A percentile compares a stretch with the other conserved stretches of the same genome.
Evolutionary conservation across 441 rosid genomes (phyloP).

Genomic region (Capsella rubella): DNA sequence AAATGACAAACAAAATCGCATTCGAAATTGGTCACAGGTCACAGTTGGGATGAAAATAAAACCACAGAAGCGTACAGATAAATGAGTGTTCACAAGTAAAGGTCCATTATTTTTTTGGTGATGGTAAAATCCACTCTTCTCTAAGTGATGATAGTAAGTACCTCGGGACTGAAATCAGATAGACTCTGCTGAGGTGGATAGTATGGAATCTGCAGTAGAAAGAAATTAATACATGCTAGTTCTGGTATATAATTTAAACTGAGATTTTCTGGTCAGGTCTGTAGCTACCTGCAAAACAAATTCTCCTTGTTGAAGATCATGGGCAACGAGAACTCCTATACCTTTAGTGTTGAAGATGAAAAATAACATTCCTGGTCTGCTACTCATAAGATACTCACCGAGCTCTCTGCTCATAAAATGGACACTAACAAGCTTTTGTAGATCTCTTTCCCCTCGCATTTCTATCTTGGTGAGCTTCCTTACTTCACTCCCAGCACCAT

Average conservation of each 20-base stretch:
- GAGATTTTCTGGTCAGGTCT: not conserved
- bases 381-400: constrained; percentile 67
- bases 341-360: constrained; percentile 89
- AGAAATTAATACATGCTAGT: constrained; percentile 7
- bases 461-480: constrained; percentile 71
- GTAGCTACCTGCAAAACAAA: constrained; percentile 83
- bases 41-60: constrained; percentile 7
- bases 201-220: constrained; percentile 70
- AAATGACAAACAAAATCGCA: constrained; percentile 24
- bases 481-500: constrained; percentile 90
- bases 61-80: not conserved
- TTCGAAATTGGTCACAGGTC: constrained; percentile 6
- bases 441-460: constrained; percentile 77
- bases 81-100: not conserved
- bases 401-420: constrained; percentile 87
- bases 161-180: constrained; percentile 79
- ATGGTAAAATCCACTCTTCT: not conserved
- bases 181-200: constrained; percentile 95
- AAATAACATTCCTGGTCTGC: constrained; percentile 92
- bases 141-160: constrained; percentile 41
- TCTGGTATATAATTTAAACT: not conserved
- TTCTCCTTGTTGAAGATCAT: constrained; percentile 90
- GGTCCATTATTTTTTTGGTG: not conserved
- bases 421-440: constrained; percentile 90
- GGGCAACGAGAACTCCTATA: constrained; percentile 95